Conservation (phyloP, 257 asterid genomes). For the Nicotiana undulata region DNA sequence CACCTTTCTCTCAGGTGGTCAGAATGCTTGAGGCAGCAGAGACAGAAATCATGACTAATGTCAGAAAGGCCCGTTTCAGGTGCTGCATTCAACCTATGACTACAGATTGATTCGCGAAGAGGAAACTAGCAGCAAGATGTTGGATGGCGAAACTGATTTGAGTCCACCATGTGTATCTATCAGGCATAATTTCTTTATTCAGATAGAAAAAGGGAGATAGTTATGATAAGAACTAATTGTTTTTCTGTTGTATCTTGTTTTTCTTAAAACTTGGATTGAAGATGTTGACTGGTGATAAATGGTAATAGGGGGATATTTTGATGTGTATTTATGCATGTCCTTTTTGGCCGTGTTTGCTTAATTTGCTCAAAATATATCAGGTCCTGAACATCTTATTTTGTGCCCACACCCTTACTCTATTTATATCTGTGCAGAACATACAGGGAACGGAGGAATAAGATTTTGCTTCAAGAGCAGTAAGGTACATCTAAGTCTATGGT, state of each 20-base stretch:
- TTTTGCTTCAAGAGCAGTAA: not conserved
- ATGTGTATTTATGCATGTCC: slow-evolving; percentile 28
- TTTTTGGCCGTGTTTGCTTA: not conserved
- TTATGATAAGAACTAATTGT: slow-evolving; percentile 30
- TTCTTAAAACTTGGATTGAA: slow-evolving; percentile 25
- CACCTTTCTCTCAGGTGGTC: slow-evolving; percentile 72
- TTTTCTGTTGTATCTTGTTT: slow-evolving; percentile 28
- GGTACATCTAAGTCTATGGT: not conserved
- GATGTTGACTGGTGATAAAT: slow-evolving; percentile 25
- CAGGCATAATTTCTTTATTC: slow-evolving; percentile 44
- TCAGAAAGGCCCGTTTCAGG: slow-evolving; percentile 94
- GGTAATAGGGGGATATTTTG: slow-evolving; percentile 36
- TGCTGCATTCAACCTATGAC: slow-evolving; percentile 89
- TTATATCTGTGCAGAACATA: not conserved
- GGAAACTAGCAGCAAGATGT: slow-evolving; percentile 9
- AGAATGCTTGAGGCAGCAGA: slow-evolving; percentile 88
- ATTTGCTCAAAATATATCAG: not conserved
- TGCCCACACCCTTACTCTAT: not conserved
- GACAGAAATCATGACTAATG: slow-evolving; percentile 71
- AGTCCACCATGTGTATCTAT: slow-evolving; percentile 36
- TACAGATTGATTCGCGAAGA: slow-evolving; percentile 35
- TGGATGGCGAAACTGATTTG: slow-evolving; percentile 16
- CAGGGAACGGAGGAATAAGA: not conserved
- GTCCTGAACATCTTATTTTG: not conserved
- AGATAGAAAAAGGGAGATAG: slow-evolving; percentile 38